Percentiles rank a stretch among this genome's conserved stretches.
Conservation (phyloP, 371 early-diverging fungal genomes). For the Mucor irregularis region DNA sequence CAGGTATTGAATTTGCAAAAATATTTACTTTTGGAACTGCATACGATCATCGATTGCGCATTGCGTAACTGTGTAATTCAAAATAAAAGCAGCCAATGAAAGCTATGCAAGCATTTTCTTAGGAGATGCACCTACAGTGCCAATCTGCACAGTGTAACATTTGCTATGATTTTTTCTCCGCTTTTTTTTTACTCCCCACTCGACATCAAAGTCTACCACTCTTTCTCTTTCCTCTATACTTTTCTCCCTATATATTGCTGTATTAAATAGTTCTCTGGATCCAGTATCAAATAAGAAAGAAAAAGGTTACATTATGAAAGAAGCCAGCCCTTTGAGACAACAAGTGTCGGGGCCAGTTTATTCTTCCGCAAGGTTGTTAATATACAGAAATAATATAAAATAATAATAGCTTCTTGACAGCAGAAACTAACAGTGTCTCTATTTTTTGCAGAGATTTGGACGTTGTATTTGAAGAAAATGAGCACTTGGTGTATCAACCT, state of each 20-base stretch:
- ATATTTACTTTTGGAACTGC: no score
- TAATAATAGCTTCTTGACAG: neutral
- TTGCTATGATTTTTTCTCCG: constrained; percentile 5
- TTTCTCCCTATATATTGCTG: constrained; percentile 3
- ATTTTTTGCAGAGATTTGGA: constrained; percentile 42
- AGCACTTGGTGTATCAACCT: constrained; percentile 11
- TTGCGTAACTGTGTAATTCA: no score
- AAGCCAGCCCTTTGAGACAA: constrained; percentile 24
- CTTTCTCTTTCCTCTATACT: constrained; percentile 5
- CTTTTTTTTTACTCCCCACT: neutral
- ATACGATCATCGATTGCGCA: no score
- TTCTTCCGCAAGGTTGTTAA: constrained; percentile 12
- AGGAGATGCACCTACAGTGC: no score
- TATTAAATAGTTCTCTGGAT: no score
- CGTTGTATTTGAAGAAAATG: constrained; percentile 44
- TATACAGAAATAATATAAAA: neutral
- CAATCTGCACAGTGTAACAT: no score
- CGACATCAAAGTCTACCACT: no score
- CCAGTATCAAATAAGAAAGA: no score
- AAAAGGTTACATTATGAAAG: constrained; percentile 24
- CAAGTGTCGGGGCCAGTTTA: constrained; percentile 24
- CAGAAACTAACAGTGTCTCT: no score
- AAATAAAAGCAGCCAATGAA: no score
- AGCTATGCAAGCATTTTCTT: no score
- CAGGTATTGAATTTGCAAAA: no score